Percentiles rank a stretch among this genome's conserved stretches.
Conservation (phyloP, 306 rosid species). For the Prunus persica region Prunus_persica_NCBIv2 NC_034016.1:2976501-2977000, state of each 20-base stretch:
- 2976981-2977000: background rate
- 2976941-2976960: background rate
- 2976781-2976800: slow-evolving; percentile 13
- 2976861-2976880: background rate
- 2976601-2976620: background rate
- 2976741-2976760: background rate
- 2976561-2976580: no score
- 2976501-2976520: no score
- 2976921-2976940: background rate
- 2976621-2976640: background rate
- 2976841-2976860: slow-evolving; percentile 25
- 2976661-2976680: background rate
- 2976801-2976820: slow-evolving; percentile 79
- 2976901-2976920: background rate
- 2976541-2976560: no score
- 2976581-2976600: background rate
- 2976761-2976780: background rate
- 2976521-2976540: no score
- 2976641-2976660: background rate
- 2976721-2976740: background rate
- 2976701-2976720: background rate
- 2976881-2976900: slow-evolving; percentile 11
- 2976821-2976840: slow-evolving; percentile 71
- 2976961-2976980: background rate
- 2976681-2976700: background rate